Percentiles rank a stretch among this genome's conserved stretches.
These are phyloP conservation scores for Athelia psychrophila DNA, from an alignment of 1,284 basidiomycete genomes.

Conservation along the genomic window DNA sequence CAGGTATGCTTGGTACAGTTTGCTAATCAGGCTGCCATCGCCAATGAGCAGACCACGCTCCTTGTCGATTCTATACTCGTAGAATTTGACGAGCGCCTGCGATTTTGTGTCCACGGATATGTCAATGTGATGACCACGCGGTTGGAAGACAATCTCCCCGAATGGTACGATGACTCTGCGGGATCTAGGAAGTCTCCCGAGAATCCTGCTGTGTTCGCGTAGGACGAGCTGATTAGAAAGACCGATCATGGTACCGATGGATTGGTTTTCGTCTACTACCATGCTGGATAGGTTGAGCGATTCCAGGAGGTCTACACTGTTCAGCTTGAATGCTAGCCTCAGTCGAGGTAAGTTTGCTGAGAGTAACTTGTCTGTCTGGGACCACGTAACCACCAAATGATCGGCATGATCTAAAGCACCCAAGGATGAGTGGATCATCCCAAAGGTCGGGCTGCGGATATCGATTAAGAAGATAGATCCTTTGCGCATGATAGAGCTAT, in stretches of 20 bases:
- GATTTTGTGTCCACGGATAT: not conserved
- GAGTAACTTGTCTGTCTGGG: not conserved
- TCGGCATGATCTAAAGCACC: not conserved
- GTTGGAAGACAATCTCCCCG: conserved; percentile 15
- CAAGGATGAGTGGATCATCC: not conserved
- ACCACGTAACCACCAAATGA: not conserved
- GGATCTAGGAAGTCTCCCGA: not conserved
- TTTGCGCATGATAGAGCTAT: not conserved
- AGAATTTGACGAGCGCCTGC: conserved; percentile 19
- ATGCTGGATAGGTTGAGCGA: conserved; percentile 15
- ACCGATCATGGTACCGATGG: conserved; percentile 21
- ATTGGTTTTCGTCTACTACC: conserved; percentile 24
- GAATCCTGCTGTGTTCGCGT: not conserved
- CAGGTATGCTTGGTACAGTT: conserved; percentile 38
- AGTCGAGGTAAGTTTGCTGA: conserved; percentile 12
- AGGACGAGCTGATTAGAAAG: conserved; percentile 13
- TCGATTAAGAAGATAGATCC: not conserved
- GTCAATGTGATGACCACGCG: not conserved
- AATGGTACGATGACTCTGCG: not conserved
- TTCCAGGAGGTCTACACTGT: conserved; percentile 8
- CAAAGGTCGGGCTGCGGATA: not conserved
- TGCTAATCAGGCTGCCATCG: conserved; percentile 26
- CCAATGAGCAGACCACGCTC: conserved; percentile 36
- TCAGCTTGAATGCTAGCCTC: conserved; percentile 13
- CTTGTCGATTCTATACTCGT: conserved; percentile 36